Percentiles rank a stretch among this genome's conserved stretches.
phyloP scores from a whole-genome alignment of 192 early-diverging fungal genomes.

The Powellomyces hirtus region DNA sequence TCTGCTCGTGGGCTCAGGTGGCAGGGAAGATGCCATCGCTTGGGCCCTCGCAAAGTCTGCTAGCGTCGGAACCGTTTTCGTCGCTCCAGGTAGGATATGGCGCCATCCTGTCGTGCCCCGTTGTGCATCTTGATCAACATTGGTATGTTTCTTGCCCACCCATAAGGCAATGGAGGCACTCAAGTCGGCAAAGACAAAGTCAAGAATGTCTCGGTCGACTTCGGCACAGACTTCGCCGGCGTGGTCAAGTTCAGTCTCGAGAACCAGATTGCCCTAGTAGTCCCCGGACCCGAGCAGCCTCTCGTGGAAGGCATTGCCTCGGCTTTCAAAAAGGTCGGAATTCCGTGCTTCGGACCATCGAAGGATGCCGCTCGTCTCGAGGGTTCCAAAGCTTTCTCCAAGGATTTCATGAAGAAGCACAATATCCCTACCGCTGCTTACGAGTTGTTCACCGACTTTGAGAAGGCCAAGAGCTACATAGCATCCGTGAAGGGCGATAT shows the following conservation, averaged over 20 bases:
- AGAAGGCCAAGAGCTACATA: slow-evolving; percentile 67
- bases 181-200: slow-evolving; percentile 68
- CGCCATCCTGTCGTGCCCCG: neutral
- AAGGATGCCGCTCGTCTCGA: slow-evolving; percentile 86
- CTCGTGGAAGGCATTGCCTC: slow-evolving; percentile 87
- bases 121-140: too few relatives aligned
- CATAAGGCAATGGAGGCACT: slow-evolving; percentile 91
- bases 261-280: slow-evolving; percentile 78
- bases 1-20: slow-evolving; percentile 90
- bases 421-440: slow-evolving; percentile 94
- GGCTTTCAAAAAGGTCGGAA: slow-evolving; percentile 85
- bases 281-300: slow-evolving; percentile 96
- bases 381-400: slow-evolving; percentile 98
- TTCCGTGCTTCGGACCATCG: slow-evolving; percentile 92
- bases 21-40: slow-evolving; percentile 94
- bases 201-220: slow-evolving; percentile 70
- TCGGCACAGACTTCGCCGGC: slow-evolving; percentile 65
- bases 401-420: slow-evolving; percentile 98
- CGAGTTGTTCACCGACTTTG: slow-evolving; percentile 77
- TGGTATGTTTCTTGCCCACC: neutral
- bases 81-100: slow-evolving; percentile 79
- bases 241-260: slow-evolving; percentile 76
- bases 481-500: slow-evolving; percentile 55
- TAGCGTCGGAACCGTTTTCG: slow-evolving; percentile 78
- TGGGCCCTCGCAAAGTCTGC: slow-evolving; percentile 82